These are phyloP conservation scores for Neoascochyta sp. DNA, from an alignment of 2,329 filamentous ascomycete species.

Conservation along the genomic window DNA sequence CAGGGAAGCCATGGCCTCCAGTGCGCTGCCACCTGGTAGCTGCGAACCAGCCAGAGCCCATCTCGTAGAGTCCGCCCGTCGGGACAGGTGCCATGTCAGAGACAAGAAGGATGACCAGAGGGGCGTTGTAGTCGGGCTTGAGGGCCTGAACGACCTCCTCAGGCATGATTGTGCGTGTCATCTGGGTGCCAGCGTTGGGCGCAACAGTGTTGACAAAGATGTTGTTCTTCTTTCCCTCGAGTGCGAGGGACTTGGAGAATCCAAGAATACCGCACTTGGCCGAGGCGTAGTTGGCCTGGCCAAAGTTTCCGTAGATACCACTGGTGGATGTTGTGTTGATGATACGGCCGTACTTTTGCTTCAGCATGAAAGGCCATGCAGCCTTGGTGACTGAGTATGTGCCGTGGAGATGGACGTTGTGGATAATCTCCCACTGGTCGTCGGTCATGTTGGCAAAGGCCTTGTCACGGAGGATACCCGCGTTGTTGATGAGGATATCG, in stretches of 20 bases:
- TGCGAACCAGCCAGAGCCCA: constrained; percentile 89
- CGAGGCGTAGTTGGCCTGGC: constrained; percentile 94
- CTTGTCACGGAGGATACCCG: constrained; percentile 96
- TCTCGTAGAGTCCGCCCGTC: constrained; percentile 88
- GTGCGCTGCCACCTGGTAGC: constrained; percentile 92
- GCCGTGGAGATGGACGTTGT: constrained; percentile 88
- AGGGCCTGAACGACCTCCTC: constrained; percentile 98
- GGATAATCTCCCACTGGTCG: constrained; percentile 82
- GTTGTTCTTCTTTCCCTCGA: constrained; percentile 95
- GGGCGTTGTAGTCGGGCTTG: constrained; percentile 98
- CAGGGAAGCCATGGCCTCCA: constrained; percentile 84
- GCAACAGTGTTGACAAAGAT: constrained; percentile 98
- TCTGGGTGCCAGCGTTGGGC: constrained; percentile 91
- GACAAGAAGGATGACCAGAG: constrained; percentile 81
- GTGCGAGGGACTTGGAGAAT: constrained; percentile 86
- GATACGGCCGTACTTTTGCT: constrained; percentile 97
- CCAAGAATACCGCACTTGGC: constrained; percentile 74
- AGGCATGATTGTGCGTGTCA: constrained; percentile 91
- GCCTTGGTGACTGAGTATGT: constrained; percentile 98
- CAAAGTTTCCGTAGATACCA: constrained; percentile 98
- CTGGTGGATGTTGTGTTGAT: constrained; percentile 96
- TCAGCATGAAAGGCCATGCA: constrained; percentile 94
- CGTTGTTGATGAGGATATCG: constrained; percentile 96
- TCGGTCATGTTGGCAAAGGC: constrained; percentile 98
- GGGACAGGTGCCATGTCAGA: constrained; percentile 81